These are phyloP conservation scores for Penicillium lagena DNA, from an alignment of 495 filamentous ascomycete genomes.

Conservation along the genomic window DNA sequence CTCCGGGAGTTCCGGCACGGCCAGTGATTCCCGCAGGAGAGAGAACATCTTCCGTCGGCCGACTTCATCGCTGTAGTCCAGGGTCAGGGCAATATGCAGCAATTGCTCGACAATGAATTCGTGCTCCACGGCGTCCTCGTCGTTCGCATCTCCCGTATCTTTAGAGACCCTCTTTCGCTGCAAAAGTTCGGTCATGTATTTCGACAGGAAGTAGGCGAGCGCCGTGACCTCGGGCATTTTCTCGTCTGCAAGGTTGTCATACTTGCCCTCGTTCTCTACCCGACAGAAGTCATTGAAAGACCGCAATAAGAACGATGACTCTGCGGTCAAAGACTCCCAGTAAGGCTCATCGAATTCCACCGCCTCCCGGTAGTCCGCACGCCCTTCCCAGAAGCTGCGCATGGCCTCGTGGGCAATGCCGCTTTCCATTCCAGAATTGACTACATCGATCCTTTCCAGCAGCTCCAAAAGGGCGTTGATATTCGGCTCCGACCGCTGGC, in stretches of 20 bases:
- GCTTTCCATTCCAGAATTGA: conserved; percentile 82
- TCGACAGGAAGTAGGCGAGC: conserved; percentile 74
- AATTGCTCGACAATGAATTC: conserved; percentile 96
- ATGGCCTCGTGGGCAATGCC: conserved; percentile 90
- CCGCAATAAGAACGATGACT: conserved; percentile 79
- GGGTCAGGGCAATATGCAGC: conserved; percentile 80
- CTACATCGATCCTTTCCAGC: conserved; percentile 86
- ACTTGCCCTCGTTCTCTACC: conserved; percentile 60
- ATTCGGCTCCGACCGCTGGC: conserved; percentile 53
- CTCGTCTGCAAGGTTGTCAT: conserved; percentile 69
- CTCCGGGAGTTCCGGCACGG: conserved; percentile 82
- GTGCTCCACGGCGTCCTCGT: conserved; percentile 75
- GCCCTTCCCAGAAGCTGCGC: conserved; percentile 91
- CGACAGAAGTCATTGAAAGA: conserved; percentile 93
- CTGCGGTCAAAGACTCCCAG: conserved; percentile 80
- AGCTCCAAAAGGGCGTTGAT: conserved; percentile 78
- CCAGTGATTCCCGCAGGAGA: conserved; percentile 75
- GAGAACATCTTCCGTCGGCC: conserved; percentile 93
- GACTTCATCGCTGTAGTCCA: conserved; percentile 94
- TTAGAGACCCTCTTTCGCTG: conserved; percentile 53
- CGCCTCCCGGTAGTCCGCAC: conserved; percentile 81
- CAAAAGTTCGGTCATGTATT: conserved; percentile 70
- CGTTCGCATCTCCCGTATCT: conserved; percentile 56
- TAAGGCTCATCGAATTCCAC: conserved; percentile 77
- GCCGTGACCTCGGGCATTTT: conserved; percentile 94